A percentile compares a stretch with the other conserved stretches of the same genome.
These are phyloP conservation scores for Helenozyma rhizophorensis DNA, from an alignment of 805 yeast genomes.

Conservation along the genomic window DNA sequence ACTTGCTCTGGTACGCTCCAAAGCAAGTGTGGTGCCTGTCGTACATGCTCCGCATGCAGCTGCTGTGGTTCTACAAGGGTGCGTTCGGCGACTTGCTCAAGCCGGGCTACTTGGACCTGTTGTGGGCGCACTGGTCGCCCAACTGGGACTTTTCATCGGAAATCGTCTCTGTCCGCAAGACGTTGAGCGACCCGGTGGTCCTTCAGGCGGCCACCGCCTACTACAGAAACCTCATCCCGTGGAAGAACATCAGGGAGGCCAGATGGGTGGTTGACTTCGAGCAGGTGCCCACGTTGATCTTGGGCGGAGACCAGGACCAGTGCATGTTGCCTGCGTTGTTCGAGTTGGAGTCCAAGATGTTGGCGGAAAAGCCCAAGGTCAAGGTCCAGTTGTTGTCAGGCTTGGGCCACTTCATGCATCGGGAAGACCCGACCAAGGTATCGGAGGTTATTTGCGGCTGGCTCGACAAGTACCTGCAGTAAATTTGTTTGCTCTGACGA, in stretches of 20 bases:
- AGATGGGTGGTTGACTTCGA: conserved; percentile 28
- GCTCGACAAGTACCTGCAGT: conserved; percentile 18
- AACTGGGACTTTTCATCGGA: conserved; percentile 28
- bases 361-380: conserved; percentile 15
- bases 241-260: conserved; percentile 14
- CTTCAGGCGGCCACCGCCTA: conserved; percentile 35
- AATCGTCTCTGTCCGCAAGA: conserved; percentile 25
- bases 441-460: conserved; percentile 24
- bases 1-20: conserved; percentile 27
- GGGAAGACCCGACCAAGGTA: conserved; percentile 32
- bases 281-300: conserved; percentile 32
- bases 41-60: conserved; percentile 38
- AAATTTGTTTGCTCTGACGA: too few relatives aligned
- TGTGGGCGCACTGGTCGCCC: conserved; percentile 40
- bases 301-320: conserved; percentile 37
- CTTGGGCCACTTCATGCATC: conserved; percentile 38
- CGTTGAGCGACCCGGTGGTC: conserved; percentile 22
- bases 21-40: conserved; percentile 30
- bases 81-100: conserved; percentile 12
- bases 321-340: conserved; percentile 31
- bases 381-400: conserved; percentile 21
- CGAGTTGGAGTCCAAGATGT: conserved; percentile 21
- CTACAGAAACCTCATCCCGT: conserved; percentile 24
- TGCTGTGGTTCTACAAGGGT: conserved; percentile 17
- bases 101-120: conserved; percentile 25